phyloP scores from a whole-genome alignment of 305 asterid genomes.

The Ajuga reptans region DNA sequence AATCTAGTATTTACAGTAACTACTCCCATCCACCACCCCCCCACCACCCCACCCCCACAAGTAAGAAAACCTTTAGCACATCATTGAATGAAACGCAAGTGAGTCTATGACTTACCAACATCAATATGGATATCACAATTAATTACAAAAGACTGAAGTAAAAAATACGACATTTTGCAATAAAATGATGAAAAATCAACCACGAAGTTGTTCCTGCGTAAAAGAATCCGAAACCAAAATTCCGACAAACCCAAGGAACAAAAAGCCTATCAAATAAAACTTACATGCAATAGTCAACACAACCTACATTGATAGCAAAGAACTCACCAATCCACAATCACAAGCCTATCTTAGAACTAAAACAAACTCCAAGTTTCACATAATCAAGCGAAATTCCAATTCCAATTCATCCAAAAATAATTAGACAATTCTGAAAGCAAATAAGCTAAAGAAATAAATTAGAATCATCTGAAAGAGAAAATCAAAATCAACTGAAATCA shows the following conservation, averaged over 20 bases:
- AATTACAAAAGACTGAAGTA: neutral
- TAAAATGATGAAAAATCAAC: neutral
- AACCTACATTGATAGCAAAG: constrained; percentile 25
- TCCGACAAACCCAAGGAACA: neutral
- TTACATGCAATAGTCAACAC: constrained; percentile 20
- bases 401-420: constrained; percentile 17
- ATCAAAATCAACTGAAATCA: neutral
- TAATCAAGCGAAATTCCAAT: neutral
- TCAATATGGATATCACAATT: neutral
- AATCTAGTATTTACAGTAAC: neutral
- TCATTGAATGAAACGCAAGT: neutral
- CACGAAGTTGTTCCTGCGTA: neutral
- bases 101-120: neutral
- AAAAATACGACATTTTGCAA: neutral
- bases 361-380: constrained; percentile 19
- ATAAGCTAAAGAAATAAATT: neutral
- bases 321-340: constrained; percentile 23
- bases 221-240: neutral
- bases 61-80: neutral
- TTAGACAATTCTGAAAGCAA: neutral
- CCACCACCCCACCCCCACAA: too few species aligned
- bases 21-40: neutral
- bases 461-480: neutral
- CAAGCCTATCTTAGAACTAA: constrained; percentile 16
- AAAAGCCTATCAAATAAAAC: neutral